Base-by-base conservation (phyloP, 345 rosid genomes). In the Moringa oleifera region DNA sequence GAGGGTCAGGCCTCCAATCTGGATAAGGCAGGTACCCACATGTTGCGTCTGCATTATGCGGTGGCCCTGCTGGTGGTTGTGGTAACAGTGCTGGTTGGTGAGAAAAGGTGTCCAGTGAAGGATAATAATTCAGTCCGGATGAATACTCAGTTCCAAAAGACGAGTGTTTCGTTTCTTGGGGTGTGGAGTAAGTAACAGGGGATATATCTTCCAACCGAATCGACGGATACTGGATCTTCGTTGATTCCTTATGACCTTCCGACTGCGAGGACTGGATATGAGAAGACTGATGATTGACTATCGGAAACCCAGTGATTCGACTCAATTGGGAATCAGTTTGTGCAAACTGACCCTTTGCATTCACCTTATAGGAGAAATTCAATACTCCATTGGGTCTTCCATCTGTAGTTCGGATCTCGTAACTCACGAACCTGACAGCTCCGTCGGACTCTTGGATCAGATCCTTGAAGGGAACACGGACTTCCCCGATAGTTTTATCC, bases 401-500 rank as follows among this genome's bases (percentile, higher is more conserved):
- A 6, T 36, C 23, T 25, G 28, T 7, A 18, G 49, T 59, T 55
- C 75, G 67, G 52, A 80, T 80, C 82, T 81, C 78, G 52, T 84
- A 84, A 51, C 72, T 66, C 18, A 78, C 79, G 61, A 79, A 75
- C 62, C 86, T 58, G 62, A 68, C 47, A 21, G 61, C 61, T 18
- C 83, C 81, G n/a, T 51, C 55, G 7, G 70, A 68, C 22, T 66
- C 80, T 20, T 62, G 68, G 53, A 76, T 56, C 62, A 84, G 51
- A 25, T 81, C 79, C 68, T 45, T 50, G 31, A 81, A 59, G 7
- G 76, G 85, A 31, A 80, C 81, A 23, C 63, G 72, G 66, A 81
- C 86, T 58, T 81, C 79, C 8, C 86, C 90, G 21, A 84, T 76
- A 24, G 68, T 66, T 72, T 80, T 81, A 71, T 84, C 81, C 9